A percentile compares a stretch with the other conserved stretches of the same genome.
phyloP scores from a whole-genome alignment of 163 green algal species.

The Volvox carteri region DNA sequence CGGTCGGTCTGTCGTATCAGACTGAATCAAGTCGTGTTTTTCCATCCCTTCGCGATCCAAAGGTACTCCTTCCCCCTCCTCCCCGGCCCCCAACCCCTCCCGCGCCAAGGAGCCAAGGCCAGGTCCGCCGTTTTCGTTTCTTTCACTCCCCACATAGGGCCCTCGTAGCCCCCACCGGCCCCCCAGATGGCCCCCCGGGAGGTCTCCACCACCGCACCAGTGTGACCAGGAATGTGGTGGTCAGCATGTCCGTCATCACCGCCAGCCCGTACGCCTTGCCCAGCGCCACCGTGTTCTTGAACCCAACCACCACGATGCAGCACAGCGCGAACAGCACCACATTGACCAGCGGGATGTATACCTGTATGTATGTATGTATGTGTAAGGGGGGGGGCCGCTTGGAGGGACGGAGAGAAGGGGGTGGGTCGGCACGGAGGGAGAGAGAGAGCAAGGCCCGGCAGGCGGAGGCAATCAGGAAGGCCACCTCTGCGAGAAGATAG shows the following conservation, averaged over 20 bases:
- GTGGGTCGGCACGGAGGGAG: not conserved
- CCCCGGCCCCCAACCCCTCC: not conserved
- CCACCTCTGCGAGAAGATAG: too few relatives aligned
- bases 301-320: conserved; percentile 72
- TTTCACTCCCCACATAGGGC: too few relatives aligned
- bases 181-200: too few relatives aligned
- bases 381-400: not conserved
- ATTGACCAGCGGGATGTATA: conserved; percentile 85
- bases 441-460: not conserved
- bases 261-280: conserved; percentile 81
- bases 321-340: conserved; percentile 74
- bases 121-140: too few relatives aligned
- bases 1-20: too few relatives aligned
- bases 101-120: too few relatives aligned
- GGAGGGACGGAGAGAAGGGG: not conserved
- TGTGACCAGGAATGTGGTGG: conserved; percentile 69
- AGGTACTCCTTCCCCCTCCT: not conserved
- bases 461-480: not conserved
- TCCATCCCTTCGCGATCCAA: too few relatives aligned
- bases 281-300: conserved; percentile 70
- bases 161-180: too few relatives aligned
- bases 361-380: conserved; percentile 31
- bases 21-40: too few relatives aligned
- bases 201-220: conserved; percentile 1
- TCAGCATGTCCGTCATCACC: conserved; percentile 75